Percentiles rank a stretch among this genome's conserved stretches.
Conservation (phyloP, 192 early-diverging fungal genomes). For the Coemansia sp. region DNA sequence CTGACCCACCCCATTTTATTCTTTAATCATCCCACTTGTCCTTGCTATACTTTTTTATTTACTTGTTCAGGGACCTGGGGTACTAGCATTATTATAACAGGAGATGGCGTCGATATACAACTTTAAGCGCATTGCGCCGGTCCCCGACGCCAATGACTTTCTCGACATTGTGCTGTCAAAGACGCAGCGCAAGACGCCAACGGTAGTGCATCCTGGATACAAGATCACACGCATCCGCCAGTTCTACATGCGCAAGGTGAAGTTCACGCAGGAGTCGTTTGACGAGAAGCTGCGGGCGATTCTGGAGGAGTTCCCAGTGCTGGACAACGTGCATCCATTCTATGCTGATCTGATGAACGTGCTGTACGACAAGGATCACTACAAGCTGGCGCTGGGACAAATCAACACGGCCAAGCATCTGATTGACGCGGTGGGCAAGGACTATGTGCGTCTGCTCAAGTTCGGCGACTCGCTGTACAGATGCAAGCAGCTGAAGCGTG, state of each 20-base stretch:
- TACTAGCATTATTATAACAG: neutral
- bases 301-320: slow-evolving; percentile 94
- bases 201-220: slow-evolving; percentile 96
- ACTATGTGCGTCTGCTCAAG: slow-evolving; percentile 96
- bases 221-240: slow-evolving; percentile 95
- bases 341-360: slow-evolving; percentile 99
- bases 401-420: slow-evolving; percentile 97
- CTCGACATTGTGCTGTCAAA: slow-evolving; percentile 97
- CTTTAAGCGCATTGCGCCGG: slow-evolving; percentile 96
- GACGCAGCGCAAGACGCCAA: slow-evolving; percentile 97
- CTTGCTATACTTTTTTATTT: neutral
- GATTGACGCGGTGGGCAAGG: slow-evolving; percentile 96
- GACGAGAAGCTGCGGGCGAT: slow-evolving; percentile 96
- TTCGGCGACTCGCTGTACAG: slow-evolving; percentile 99
- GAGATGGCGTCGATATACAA: slow-evolving; percentile 81
- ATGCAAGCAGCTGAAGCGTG: slow-evolving; percentile 99
- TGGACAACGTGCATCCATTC: slow-evolving; percentile 99
- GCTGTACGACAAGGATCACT: slow-evolving; percentile 99
- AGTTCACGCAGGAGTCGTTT: slow-evolving; percentile 96
- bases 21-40: neutral
- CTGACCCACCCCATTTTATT: neutral
- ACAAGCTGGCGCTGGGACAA: slow-evolving; percentile 98
- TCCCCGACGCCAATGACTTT: slow-evolving; percentile 90
- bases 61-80: no score
- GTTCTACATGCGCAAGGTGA: slow-evolving; percentile 99